These are phyloP conservation scores for Echites panduratus DNA, from an alignment of 257 asterid species.

Conservation along the genomic window DNA sequence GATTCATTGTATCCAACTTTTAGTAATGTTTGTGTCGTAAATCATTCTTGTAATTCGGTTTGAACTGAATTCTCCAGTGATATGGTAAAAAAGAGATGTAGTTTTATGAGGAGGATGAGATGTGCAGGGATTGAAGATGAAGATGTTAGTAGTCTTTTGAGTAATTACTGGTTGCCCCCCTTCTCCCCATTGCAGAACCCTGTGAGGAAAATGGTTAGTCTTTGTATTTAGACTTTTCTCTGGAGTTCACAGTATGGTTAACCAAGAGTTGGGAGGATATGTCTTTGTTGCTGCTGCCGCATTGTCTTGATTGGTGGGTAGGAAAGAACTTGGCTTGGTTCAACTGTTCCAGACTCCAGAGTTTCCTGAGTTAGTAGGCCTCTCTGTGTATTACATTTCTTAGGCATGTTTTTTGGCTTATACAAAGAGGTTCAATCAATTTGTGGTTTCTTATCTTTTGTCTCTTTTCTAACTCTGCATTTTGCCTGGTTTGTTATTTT, in stretches of 20 bases:
- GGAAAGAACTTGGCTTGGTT: neutral
- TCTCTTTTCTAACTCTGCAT: neutral
- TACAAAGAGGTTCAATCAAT: neutral
- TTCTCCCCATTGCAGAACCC: conserved; percentile 1
- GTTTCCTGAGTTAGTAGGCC: neutral
- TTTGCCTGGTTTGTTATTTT: neutral
- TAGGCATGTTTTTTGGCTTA: neutral
- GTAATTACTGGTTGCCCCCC: conserved; percentile 6
- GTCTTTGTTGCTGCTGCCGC: neutral
- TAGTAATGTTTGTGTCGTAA: conserved; percentile 14
- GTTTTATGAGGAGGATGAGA: conserved; percentile 15
- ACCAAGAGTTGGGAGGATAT: neutral
- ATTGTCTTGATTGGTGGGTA: neutral
- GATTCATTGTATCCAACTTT: conserved; percentile 18
- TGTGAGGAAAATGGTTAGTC: conserved; percentile 13
- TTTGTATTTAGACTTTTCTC: neutral
- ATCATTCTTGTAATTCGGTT: conserved; percentile 30
- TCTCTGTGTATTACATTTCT: neutral
- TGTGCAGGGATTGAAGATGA: conserved; percentile 9
- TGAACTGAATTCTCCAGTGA: conserved; percentile 22
- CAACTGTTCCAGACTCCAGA: neutral
- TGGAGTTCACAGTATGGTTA: neutral
- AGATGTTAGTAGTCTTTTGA: neutral
- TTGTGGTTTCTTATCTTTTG: neutral
- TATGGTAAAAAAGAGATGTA: conserved; percentile 15